These are phyloP conservation scores for Acanthamoeba lenticulata DNA, from an alignment of 208 protist genomes.

Conservation along the genomic window DNA sequence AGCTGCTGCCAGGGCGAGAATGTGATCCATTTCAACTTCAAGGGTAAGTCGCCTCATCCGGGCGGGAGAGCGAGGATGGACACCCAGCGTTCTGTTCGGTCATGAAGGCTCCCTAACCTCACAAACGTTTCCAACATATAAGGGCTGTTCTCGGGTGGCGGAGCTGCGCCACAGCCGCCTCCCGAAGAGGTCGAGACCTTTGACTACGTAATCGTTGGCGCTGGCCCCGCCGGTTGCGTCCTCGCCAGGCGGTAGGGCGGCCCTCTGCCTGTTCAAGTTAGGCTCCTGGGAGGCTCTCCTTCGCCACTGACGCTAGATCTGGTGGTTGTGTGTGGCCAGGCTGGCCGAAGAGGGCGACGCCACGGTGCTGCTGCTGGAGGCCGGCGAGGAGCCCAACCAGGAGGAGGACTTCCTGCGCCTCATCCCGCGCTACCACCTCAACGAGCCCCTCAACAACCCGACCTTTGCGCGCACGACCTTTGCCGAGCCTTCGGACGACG, in stretches of 20 bases:
- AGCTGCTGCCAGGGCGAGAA: background rate
- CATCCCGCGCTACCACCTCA: background rate
- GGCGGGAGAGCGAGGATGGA: background rate
- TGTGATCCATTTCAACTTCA: background rate
- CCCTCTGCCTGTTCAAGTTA: too few species aligned
- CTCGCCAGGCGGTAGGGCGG: conserved; percentile 82
- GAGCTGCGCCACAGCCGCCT: background rate
- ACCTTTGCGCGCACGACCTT: background rate
- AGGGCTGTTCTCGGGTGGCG: background rate
- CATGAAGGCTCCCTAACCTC: background rate
- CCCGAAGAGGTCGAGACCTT: conserved; percentile 43
- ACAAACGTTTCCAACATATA: background rate
- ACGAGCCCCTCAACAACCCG: background rate
- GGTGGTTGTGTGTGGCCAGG: too few species aligned
- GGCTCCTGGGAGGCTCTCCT: too few species aligned
- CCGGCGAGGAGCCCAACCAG: conserved; percentile 1
- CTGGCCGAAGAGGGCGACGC: background rate
- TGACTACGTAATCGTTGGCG: conserved; percentile 85
- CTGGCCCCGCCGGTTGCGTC: conserved; percentile 83
- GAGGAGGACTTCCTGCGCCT: background rate
- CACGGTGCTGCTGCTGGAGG: conserved; percentile 73
- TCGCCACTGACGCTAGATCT: too few species aligned
- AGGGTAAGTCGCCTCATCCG: background rate
- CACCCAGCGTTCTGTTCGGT: background rate
- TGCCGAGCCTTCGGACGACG: background rate